Percentiles rank a stretch among this genome's conserved stretches.
Conservation (phyloP, 495 filamentous ascomycete species). For the Chaetomidium leptoderma region DNA sequence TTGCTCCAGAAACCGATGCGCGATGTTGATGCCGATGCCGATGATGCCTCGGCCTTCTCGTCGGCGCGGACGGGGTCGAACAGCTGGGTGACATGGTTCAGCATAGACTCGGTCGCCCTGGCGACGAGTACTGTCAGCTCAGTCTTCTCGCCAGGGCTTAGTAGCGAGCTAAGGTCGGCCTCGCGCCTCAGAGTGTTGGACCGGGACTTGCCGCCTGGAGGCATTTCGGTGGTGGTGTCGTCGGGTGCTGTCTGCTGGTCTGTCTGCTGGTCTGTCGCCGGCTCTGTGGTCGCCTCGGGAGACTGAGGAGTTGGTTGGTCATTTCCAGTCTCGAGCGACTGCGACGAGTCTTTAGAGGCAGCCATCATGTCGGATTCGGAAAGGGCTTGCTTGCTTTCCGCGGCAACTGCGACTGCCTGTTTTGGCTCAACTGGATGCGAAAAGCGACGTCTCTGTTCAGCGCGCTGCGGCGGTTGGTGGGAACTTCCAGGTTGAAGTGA, state of each 20-base stretch:
- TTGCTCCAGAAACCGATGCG: slow-evolving; percentile 29
- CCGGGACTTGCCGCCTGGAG: slow-evolving; percentile 21
- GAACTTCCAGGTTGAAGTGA: too few species aligned
- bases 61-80: slow-evolving; percentile 40
- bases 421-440: background rate
- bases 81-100: slow-evolving; percentile 40
- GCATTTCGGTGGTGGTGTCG: slow-evolving; percentile 26
- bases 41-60: slow-evolving; percentile 18
- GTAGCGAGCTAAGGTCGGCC: slow-evolving; percentile 32
- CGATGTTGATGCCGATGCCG: too few species aligned
- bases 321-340: background rate
- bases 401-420: slow-evolving; percentile 1
- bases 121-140: slow-evolving; percentile 37
- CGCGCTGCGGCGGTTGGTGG: background rate
- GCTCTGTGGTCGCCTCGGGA: background rate
- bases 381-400: background rate
- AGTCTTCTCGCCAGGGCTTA: slow-evolving; percentile 27
- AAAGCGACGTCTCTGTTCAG: background rate
- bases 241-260: slow-evolving; percentile 7
- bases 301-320: background rate
- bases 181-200: slow-evolving; percentile 28
- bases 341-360: slow-evolving; percentile 3
- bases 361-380: slow-evolving; percentile 6
- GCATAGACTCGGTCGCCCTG: slow-evolving; percentile 47
- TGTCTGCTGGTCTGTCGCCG: slow-evolving; percentile 8